Conservation (phyloP, 2,329 filamentous ascomycete genomes). For the Trichocomaceae sp. region DNA sequence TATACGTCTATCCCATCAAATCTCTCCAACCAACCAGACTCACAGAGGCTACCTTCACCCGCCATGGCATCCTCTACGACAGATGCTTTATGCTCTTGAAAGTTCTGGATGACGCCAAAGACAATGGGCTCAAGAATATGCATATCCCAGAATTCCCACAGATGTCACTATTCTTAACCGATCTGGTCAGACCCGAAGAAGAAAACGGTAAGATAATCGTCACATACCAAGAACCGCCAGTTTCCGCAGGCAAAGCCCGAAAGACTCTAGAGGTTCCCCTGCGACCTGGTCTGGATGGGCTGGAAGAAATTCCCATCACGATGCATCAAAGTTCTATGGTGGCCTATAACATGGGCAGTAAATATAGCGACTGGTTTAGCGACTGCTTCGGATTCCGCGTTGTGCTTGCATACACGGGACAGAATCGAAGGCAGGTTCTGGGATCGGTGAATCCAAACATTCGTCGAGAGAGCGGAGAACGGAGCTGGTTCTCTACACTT, state of each 20-base stretch:
- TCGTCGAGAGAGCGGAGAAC: slow-evolving; percentile 1
- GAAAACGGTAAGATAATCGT: slow-evolving; percentile 26
- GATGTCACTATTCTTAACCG: slow-evolving; percentile 59
- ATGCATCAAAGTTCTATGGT: slow-evolving; percentile 55
- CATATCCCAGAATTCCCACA: slow-evolving; percentile 53
- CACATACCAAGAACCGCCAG: slow-evolving; percentile 29
- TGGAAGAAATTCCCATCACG: slow-evolving; percentile 48
- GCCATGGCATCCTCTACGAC: slow-evolving; percentile 60
- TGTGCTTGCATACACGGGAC: slow-evolving; percentile 59
- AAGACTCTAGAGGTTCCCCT: slow-evolving; percentile 51
- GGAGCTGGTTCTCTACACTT: slow-evolving; percentile 17
- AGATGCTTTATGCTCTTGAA: slow-evolving; percentile 64
- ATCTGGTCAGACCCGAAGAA: slow-evolving; percentile 36
- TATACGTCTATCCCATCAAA: slow-evolving; percentile 70
- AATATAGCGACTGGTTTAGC: slow-evolving; percentile 61
- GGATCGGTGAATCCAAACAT: slow-evolving; percentile 51
- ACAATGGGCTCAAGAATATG: slow-evolving; percentile 42
- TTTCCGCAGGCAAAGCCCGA: slow-evolving; percentile 20
- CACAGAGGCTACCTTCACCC: slow-evolving; percentile 47
- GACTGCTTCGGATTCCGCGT: slow-evolving; percentile 57
- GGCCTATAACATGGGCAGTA: slow-evolving; percentile 57
- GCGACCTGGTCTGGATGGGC: slow-evolving; percentile 41
- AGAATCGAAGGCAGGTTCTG: slow-evolving; percentile 53
- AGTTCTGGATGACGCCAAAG: slow-evolving; percentile 29
- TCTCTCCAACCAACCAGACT: slow-evolving; percentile 58